Conservation (phyloP, 495 filamentous ascomycete genomes). For the Staphylotrichum tortipilum region DNA sequence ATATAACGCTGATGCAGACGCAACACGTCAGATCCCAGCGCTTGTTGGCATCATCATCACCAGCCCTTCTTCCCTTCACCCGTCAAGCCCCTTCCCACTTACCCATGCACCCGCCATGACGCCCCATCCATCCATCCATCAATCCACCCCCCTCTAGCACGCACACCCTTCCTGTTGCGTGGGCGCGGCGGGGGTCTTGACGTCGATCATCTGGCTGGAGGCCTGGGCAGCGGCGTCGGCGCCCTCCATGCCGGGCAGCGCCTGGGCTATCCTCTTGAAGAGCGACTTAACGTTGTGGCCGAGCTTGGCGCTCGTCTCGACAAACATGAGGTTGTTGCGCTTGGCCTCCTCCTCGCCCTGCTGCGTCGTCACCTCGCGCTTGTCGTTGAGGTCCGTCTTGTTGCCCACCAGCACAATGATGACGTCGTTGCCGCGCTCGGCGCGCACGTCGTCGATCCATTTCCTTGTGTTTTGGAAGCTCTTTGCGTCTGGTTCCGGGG, state of each 20-base stretch:
- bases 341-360: slow-evolving; percentile 99
- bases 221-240: slow-evolving; percentile 54
- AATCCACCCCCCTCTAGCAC: slow-evolving; percentile 46
- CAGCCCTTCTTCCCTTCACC: background rate
- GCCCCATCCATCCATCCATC: background rate
- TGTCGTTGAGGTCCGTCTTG: slow-evolving; percentile 97
- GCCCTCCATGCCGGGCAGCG: slow-evolving; percentile 94
- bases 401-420: slow-evolving; percentile 98
- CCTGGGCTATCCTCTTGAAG: slow-evolving; percentile 95
- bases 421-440: slow-evolving; percentile 93
- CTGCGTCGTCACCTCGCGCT: slow-evolving; percentile 86
- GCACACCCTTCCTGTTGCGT: slow-evolving; percentile 71
- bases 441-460: slow-evolving; percentile 98
- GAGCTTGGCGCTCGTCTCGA: slow-evolving; percentile 96
- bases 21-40: background rate
- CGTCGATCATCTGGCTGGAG: slow-evolving; percentile 83
- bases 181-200: slow-evolving; percentile 67
- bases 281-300: slow-evolving; percentile 96
- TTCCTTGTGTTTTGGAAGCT: slow-evolving; percentile 96
- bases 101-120: background rate
- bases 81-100: background rate
- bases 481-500: slow-evolving; percentile 54
- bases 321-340: slow-evolving; percentile 93
- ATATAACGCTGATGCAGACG: slow-evolving; percentile 9
- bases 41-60: background rate